phyloP scores from a whole-genome alignment of 257 asterid species.

The Henckelia pumila region DNA sequence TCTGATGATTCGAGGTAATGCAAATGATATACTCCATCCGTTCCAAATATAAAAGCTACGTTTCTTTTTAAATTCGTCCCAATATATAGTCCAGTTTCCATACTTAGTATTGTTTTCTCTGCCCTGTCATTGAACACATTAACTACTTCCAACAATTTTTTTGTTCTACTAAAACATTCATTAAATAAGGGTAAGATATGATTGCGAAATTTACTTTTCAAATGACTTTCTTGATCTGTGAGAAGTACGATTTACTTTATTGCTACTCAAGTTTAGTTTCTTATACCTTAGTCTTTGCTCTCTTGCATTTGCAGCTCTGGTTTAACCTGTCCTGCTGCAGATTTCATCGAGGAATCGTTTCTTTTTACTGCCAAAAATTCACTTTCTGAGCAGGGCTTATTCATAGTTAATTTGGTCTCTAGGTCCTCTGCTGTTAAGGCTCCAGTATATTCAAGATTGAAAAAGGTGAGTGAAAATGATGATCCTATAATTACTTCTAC shows the following conservation, averaged over 20 bases:
- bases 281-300: slow-evolving; percentile 11
- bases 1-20: slow-evolving; percentile 79
- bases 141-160: too few species aligned
- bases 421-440: slow-evolving; percentile 68
- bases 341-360: slow-evolving; percentile 78
- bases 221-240: too few species aligned
- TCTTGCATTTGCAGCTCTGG: slow-evolving; percentile 61
- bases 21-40: not conserved
- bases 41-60: too few species aligned
- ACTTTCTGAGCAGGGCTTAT: slow-evolving; percentile 77
- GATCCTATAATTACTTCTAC: not conserved
- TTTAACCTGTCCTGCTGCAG: slow-evolving; percentile 80
- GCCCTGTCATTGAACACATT: too few species aligned
- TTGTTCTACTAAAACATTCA: too few species aligned
- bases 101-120: too few species aligned
- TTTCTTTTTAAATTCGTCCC: too few species aligned
- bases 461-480: slow-evolving; percentile 38
- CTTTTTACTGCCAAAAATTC: slow-evolving; percentile 52
- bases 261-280: not conserved
- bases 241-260: not conserved
- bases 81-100: too few species aligned
- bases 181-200: too few species aligned
- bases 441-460: slow-evolving; percentile 57
- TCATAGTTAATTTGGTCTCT: slow-evolving; percentile 79
- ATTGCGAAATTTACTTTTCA: too few species aligned